These are phyloP conservation scores for Periconia digitata DNA, from an alignment of 2,329 filamentous ascomycete species.

Conservation along the genomic window DNA sequence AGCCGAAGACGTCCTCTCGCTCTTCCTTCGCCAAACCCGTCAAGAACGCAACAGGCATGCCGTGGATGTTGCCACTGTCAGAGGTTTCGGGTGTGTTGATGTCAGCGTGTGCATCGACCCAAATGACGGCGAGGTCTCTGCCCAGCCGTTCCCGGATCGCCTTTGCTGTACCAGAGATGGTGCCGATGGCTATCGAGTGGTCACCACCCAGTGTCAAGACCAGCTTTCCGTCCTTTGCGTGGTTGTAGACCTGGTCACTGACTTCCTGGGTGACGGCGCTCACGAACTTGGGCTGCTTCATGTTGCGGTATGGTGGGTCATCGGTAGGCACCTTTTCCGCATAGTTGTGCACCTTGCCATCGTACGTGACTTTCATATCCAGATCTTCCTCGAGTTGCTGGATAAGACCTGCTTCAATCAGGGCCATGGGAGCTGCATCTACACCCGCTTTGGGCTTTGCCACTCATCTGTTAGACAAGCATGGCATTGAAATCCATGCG, in stretches of 20 bases:
- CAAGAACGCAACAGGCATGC: constrained; percentile 94
- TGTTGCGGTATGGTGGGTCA: constrained; percentile 82
- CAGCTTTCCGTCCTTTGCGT: constrained; percentile 79
- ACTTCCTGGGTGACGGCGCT: constrained; percentile 82
- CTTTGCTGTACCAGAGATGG: constrained; percentile 82
- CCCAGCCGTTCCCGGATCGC: constrained; percentile 80
- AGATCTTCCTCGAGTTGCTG: constrained; percentile 81
- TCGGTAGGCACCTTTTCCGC: constrained; percentile 67
- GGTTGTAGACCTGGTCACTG: constrained; percentile 80
- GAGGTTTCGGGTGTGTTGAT: constrained; percentile 95
- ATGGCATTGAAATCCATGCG: constrained; percentile 3
- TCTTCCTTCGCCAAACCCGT: constrained; percentile 80
- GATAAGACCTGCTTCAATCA: constrained; percentile 86
- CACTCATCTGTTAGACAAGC: constrained; percentile 12
- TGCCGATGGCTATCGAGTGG: constrained; percentile 95
- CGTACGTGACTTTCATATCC: constrained; percentile 83
- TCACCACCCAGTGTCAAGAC: constrained; percentile 94
- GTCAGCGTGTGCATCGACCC: constrained; percentile 97
- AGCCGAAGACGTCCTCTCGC: constrained; percentile 81
- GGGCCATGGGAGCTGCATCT: constrained; percentile 83
- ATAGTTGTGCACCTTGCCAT: constrained; percentile 81
- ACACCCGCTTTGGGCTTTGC: constrained; percentile 83
- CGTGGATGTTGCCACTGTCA: constrained; percentile 91
- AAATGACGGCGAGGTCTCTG: constrained; percentile 90
- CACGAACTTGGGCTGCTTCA: constrained; percentile 91